phyloP scores from a whole-genome alignment of 768 basidiomycete species.

The Macrolepiota fuliginosa region DNA sequence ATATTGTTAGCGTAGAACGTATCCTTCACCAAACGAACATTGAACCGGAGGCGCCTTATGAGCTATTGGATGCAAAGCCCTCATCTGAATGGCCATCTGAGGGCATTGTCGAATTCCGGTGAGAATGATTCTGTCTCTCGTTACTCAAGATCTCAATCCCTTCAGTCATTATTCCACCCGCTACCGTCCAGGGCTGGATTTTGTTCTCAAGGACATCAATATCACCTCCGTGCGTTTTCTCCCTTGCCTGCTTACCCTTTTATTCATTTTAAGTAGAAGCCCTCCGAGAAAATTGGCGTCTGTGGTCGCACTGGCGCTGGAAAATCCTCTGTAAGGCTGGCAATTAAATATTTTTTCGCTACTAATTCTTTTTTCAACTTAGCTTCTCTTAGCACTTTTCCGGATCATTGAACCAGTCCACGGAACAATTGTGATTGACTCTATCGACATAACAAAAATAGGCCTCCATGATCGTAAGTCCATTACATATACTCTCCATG shows the following conservation, averaged over 20 bases:
- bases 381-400: conserved; percentile 72
- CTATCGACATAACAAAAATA: conserved; percentile 71
- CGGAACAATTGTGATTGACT: conserved; percentile 72
- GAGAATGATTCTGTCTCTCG: conserved; percentile 25
- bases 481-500: not conserved
- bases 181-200: conserved; percentile 79
- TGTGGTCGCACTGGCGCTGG: conserved; percentile 81
- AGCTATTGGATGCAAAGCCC: conserved; percentile 59
- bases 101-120: conserved; percentile 76
- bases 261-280: conserved; percentile 40
- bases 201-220: conserved; percentile 74
- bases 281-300: conserved; percentile 88
- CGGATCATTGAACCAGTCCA: conserved; percentile 70
- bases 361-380: not conserved
- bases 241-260: not conserved
- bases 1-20: conserved; percentile 87
- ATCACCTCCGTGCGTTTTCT: conserved; percentile 57
- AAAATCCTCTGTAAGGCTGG: conserved; percentile 62
- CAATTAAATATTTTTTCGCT: not conserved
- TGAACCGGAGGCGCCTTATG: conserved; percentile 69
- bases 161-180: conserved; percentile 66
- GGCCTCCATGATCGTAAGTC: conserved; percentile 68
- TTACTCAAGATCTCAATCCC: not conserved
- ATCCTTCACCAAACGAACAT: conserved; percentile 81
- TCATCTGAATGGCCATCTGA: conserved; percentile 63